Conservation (phyloP, 495 filamentous ascomycete species). For the Penicillium soppii region DNA sequence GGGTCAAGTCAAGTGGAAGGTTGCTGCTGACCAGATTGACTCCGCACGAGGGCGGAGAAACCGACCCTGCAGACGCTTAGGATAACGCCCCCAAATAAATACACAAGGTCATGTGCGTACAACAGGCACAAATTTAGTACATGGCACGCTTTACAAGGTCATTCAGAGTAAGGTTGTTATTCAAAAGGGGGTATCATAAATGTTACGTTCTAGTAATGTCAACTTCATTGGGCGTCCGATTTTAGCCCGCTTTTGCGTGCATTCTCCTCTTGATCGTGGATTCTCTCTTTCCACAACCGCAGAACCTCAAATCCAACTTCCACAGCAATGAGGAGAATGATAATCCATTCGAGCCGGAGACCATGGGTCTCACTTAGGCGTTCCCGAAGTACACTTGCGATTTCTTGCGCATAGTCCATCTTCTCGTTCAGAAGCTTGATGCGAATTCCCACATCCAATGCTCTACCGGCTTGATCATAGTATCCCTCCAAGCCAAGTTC, state of each 20-base stretch:
- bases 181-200: too few relatives aligned
- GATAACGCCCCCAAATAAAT: too few relatives aligned
- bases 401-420: slow-evolving; percentile 97
- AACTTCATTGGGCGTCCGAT: not conserved
- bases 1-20: too few relatives aligned
- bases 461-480: slow-evolving; percentile 87
- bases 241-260: slow-evolving; percentile 22
- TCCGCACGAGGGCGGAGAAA: not conserved
- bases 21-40: not conserved
- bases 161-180: too few relatives aligned
- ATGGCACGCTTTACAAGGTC: too few relatives aligned
- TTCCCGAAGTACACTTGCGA: slow-evolving; percentile 84
- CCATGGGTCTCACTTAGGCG: slow-evolving; percentile 87
- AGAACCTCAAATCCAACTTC: slow-evolving; percentile 76
- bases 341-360: slow-evolving; percentile 91
- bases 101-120: too few relatives aligned
- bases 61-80: too few relatives aligned
- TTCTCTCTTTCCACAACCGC: slow-evolving; percentile 57
- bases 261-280: slow-evolving; percentile 46
- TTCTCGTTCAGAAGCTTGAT: slow-evolving; percentile 93
- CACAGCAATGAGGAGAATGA: slow-evolving; percentile 88
- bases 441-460: slow-evolving; percentile 87
- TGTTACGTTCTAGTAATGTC: not conserved
- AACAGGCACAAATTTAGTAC: too few relatives aligned
- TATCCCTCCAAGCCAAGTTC: slow-evolving; percentile 88